Conservation (phyloP, 192 early-diverging fungal genomes). For the Entophlyctis helioformis region DNA sequence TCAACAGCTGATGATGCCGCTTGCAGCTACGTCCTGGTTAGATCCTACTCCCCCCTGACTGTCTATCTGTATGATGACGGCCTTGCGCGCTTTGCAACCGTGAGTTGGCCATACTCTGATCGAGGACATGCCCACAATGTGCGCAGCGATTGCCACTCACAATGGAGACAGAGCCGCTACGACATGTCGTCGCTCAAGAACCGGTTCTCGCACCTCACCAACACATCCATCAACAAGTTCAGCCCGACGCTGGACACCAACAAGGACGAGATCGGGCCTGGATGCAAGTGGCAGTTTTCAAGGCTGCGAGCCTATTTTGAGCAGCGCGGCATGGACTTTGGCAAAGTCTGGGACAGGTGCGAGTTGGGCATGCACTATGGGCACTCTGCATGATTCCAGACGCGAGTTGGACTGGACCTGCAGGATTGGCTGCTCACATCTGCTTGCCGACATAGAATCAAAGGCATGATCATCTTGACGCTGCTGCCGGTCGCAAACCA, state of each 20-base stretch:
- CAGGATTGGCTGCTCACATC: background rate
- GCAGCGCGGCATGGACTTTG: slow-evolving; percentile 3
- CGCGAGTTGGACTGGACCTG: background rate
- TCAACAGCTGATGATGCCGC: background rate
- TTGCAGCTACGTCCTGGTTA: slow-evolving; percentile 27
- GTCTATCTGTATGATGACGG: slow-evolving; percentile 33
- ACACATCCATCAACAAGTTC: slow-evolving; percentile 42
- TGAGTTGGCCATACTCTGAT: no score
- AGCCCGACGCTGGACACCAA: slow-evolving; percentile 15
- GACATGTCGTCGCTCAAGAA: slow-evolving; percentile 11
- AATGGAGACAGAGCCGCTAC: slow-evolving; percentile 15
- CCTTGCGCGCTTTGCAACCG: slow-evolving; percentile 31
- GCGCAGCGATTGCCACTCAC: no score
- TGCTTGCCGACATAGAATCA: slow-evolving; percentile 14
- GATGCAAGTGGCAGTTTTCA: slow-evolving; percentile 28
- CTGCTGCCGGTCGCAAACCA: slow-evolving; percentile 21
- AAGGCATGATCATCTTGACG: slow-evolving; percentile 20
- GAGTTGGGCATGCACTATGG: no score
- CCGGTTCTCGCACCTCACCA: slow-evolving; percentile 32
- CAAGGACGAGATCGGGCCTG: slow-evolving; percentile 26
- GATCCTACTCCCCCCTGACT: slow-evolving; percentile 23
- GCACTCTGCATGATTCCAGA: background rate
- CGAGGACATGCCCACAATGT: no score
- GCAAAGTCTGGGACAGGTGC: slow-evolving; percentile 15
- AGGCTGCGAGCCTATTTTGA: slow-evolving; percentile 16